Percentiles rank a stretch among this genome's conserved stretches.
phyloP scores from a whole-genome alignment of 1,284 basidiomycete genomes.

The Cystobasidium pallidum region DNA sequence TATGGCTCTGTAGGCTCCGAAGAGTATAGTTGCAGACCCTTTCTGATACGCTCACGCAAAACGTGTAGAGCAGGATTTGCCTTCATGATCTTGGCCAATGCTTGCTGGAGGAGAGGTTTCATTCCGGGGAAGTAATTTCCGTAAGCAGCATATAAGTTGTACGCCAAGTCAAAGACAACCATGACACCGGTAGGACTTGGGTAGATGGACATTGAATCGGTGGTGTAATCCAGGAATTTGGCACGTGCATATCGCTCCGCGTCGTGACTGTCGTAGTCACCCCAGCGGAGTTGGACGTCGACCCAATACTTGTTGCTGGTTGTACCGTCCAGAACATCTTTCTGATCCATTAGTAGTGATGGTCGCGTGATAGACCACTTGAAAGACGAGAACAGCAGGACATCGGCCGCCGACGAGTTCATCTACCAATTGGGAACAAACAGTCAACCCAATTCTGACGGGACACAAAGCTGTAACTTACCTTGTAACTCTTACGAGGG shows the following conservation, averaged over 20 bases:
- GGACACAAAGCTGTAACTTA: neutral
- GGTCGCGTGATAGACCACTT: constrained; percentile 97
- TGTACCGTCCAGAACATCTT: constrained; percentile 94
- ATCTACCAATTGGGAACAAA: neutral
- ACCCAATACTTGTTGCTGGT: constrained; percentile 99
- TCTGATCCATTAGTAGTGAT: constrained; percentile 91
- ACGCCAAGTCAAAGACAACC: constrained; percentile 97
- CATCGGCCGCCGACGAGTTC: constrained; percentile 78
- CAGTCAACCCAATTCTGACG: neutral
- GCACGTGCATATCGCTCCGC: constrained; percentile 96
- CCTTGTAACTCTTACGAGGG: constrained; percentile 98
- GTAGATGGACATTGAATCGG: constrained; percentile 71
- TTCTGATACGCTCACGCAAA: constrained; percentile 95
- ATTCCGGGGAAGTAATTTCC: constrained; percentile 97
- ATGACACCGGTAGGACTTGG: constrained; percentile 97
- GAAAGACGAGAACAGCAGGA: constrained; percentile 87
- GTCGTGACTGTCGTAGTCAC: constrained; percentile 98
- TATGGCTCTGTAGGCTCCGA: constrained; percentile 99
- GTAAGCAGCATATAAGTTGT: constrained; percentile 98
- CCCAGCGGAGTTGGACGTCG: constrained; percentile 95
- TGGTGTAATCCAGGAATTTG: constrained; percentile 93
- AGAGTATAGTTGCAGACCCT: constrained; percentile 96
- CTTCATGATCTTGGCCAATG: constrained; percentile 99
- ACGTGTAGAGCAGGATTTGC: constrained; percentile 98
- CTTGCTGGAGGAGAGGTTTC: constrained; percentile 68